phyloP scores from a whole-genome alignment of 345 rosid species.

The Capsella bursapastoris region DNA sequence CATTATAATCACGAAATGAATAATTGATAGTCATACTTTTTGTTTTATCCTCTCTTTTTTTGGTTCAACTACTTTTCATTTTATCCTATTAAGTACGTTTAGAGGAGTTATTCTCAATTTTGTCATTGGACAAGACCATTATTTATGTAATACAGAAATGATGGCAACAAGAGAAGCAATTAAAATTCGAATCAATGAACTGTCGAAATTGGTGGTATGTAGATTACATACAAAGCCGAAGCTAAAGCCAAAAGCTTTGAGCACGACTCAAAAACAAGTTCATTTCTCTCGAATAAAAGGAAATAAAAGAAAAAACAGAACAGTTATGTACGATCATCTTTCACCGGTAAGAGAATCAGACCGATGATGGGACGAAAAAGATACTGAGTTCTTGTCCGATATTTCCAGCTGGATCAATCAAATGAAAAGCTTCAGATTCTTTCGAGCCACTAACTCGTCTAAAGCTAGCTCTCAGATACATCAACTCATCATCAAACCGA shows the following conservation, averaged over 20 bases:
- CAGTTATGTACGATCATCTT: conserved; percentile 18
- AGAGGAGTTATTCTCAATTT: too few species aligned
- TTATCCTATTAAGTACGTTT: background rate
- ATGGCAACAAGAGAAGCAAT: conserved; percentile 22
- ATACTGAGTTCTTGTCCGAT: conserved; percentile 81
- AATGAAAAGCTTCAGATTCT: conserved; percentile 68
- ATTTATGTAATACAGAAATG: background rate
- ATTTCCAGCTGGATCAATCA: conserved; percentile 73
- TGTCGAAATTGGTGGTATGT: conserved; percentile 15
- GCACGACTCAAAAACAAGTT: conserved; percentile 37
- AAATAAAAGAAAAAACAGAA: conserved; percentile 9
- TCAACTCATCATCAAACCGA: conserved; percentile 52
- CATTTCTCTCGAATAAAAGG: background rate
- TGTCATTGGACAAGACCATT: background rate
- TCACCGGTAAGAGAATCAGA: conserved; percentile 2
- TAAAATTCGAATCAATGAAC: conserved; percentile 4
- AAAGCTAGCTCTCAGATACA: conserved; percentile 71
- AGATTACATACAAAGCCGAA: conserved; percentile 39
- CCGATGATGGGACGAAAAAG: conserved; percentile 54
- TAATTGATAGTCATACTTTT: background rate
- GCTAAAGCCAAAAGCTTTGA: conserved; percentile 33
- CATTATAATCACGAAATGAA: background rate
- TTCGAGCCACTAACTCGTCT: conserved; percentile 52
- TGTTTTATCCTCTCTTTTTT: background rate
- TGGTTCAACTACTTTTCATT: background rate